Base-by-base conservation (phyloP, 192 early-diverging fungal genomes). In the Phycomyces nitens region DNA sequence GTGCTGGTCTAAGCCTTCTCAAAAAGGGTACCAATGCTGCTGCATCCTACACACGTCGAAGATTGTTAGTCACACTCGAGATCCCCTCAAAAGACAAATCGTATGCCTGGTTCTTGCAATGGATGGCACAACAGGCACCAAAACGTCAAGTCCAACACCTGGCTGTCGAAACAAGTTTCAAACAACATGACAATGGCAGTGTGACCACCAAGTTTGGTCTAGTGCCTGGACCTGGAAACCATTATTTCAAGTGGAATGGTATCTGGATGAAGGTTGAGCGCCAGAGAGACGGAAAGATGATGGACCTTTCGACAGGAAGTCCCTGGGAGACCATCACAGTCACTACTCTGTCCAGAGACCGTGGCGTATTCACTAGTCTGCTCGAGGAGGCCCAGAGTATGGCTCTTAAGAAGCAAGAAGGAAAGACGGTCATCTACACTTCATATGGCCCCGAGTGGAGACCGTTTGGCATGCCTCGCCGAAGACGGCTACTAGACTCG, bases 391-490 rank as follows among this genome's bases (percentile, higher is more conserved):
- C 96, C 12, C 92, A 91, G 56, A 73, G 77, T 50, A 72, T 87
- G 56, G 95, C 96, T 14, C 72, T 99, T 50, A 77, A 86, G 58
- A 89, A 92, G 64, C 92, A 96, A 75, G 91, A 94, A 58, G 96
- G 96, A 20, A 95, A 95, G 60, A 97, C 93, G 2, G 96, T 99
- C 26, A 83, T 99, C 47, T 97, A 95, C 76, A 95, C 94, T 1
- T 90, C 88, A 42, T 96, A 87, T 79, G 96, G 96, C 0, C 89
- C 92, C 6, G 96, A 99, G 64, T 99, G 96, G 96, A 79, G 94
- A 58, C 93, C 93, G 2, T 97, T 99, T 81, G 96, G 96, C 3
- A 79, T 92, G 64, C 96, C 96, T 10, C 79, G 96, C 43, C 88
- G 87, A 73, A 70, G 84, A n/a, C 72, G 92, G 54, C 68, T 86